Evolutionary conservation across 441 rosid species (phyloP), one percentile per base, ranked within the genome.

Genomic region (Breynia disticha): DNA sequence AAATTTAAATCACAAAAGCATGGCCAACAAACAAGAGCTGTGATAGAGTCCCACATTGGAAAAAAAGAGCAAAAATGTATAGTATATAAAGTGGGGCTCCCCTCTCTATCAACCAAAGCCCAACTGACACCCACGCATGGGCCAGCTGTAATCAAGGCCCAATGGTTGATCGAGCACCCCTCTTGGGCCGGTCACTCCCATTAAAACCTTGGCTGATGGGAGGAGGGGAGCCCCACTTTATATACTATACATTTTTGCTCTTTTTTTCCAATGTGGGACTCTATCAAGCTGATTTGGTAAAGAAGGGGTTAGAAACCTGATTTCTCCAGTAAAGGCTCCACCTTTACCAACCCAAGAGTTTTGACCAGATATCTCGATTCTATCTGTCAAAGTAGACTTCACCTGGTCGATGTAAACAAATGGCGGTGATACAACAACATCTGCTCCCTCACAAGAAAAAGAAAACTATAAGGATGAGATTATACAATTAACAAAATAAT

Each of bases 281-380:
- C 11, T 6, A 37, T 11, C 11, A 11, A 37, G 41, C 6, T 37
- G 41, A 6, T 37, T 37, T 37, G 41, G 11, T 37, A 51, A 24
- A 9, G 37, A 56, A 17, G 51, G 19, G 59, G 19, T 57, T 24
- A 46, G 63, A 16, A 50, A 88, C 97, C 95, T 91, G 79, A 91
- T 88, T 82, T 91, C 97, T 63, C 97, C 98, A 0, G 95, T 88
- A 76, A 91, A 91, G 56, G 98, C 98, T 39, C 98, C 98, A 42
- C 97, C 98, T 75, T 88, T 88, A 6, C 91, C 71, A 17, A 89
- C 73, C 97, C 97, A 93, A 60, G 95, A 84, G 79, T 93, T 93
- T 60, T 88, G 98, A 67, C 85, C 84, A 46, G 95, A 76, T 76
- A 88, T 56, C 57, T 81, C 86, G 61, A 86, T 79, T 53, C 88